These are phyloP conservation scores for Colletotrichum costaricense DNA, from an alignment of 2,329 filamentous ascomycete genomes.

Conservation along the genomic window DNA sequence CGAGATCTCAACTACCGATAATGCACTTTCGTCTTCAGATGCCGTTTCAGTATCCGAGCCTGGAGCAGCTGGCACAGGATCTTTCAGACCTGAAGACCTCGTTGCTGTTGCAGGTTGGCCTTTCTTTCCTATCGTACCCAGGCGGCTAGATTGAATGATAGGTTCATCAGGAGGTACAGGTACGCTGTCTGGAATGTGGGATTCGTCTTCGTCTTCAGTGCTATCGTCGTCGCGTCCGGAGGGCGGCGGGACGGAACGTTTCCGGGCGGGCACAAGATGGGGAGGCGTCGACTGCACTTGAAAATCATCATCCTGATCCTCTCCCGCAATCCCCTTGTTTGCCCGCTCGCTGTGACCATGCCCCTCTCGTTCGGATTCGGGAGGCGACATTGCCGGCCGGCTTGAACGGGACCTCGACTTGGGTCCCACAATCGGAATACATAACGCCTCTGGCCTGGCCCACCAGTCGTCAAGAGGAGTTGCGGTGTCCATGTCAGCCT, in stretches of 20 bases:
- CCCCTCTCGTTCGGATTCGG: conserved; percentile 35
- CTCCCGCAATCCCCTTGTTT: conserved; percentile 16
- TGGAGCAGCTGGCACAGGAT: conserved; percentile 41
- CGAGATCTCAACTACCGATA: background rate
- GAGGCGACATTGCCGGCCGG: conserved; percentile 19
- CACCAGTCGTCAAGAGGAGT: conserved; percentile 61
- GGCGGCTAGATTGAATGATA: conserved; percentile 38
- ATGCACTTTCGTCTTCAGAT: conserved; percentile 44
- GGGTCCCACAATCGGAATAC: conserved; percentile 22
- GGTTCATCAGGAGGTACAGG: conserved; percentile 35
- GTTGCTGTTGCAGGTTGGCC: conserved; percentile 40
- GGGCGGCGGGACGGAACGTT: conserved; percentile 31
- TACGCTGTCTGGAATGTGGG: conserved; percentile 36
- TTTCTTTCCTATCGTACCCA: conserved; percentile 52
- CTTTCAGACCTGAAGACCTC: conserved; percentile 38
- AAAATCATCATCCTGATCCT: conserved; percentile 61
- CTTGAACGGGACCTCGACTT: conserved; percentile 2
- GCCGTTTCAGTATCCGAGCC: conserved; percentile 59
- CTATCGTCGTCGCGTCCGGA: conserved; percentile 42
- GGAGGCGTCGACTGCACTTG: conserved; percentile 62
- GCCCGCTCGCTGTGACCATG: background rate
- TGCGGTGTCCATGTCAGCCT: conserved; percentile 46
- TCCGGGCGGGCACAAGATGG: conserved; percentile 44
- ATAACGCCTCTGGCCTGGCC: conserved; percentile 39
- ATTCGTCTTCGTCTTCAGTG: conserved; percentile 48